Base-by-base conservation (phyloP, 1,284 basidiomycete genomes). In the Grifola frondosa region DNA sequence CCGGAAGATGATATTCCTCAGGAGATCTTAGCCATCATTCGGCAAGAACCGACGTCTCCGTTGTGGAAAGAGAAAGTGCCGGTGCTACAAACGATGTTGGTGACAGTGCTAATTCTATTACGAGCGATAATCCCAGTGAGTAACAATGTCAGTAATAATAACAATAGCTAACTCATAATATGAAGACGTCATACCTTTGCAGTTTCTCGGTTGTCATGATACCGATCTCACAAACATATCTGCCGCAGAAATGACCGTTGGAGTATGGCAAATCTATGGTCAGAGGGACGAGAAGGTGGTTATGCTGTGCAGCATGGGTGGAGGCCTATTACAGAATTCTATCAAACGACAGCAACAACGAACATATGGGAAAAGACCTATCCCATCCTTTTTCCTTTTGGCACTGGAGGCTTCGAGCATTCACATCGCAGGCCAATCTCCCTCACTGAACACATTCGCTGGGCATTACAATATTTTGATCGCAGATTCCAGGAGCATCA, bases 391-490 rank as follows among this genome's bases (percentile, higher is more conserved):
- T 41, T 41, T 19, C 40, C 40, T 12, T 41, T 34, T 23, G 70
- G 65, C 0, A 9, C 20, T 2, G 70, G 71, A 0, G 64, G 68
- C 0, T 47, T 72, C n/a, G 68, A 73, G 38, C 49, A 44, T 0
- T 31, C 44, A 3, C 34, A 59, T 1, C 9, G 16, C 1, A 30
- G 35, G 3, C 42, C 2, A 4, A 49, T 74, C 0, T 20, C 53
- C 0, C 71, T 67, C 21, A 43, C 50, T 5, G 46, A 50, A 1
- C 71, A 74, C 33, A 46, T 57, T 0, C 33, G 52, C 23, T 73
- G 69, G 67, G 51, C 60, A 0, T 44, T 74, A 5, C 51, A 53
- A 15, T 69, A 71, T 40, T 22, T 42, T 7, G 67, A 71, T 31
- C 22, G 42, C 1, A 46, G 64, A 0, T 73, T 70, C 37, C 38